A percentile compares a stretch with the other conserved stretches of the same genome.
Evolutionary conservation across 768 basidiomycete genomes (phyloP).

Genomic region (Collybiopsis luxurians): DNA sequence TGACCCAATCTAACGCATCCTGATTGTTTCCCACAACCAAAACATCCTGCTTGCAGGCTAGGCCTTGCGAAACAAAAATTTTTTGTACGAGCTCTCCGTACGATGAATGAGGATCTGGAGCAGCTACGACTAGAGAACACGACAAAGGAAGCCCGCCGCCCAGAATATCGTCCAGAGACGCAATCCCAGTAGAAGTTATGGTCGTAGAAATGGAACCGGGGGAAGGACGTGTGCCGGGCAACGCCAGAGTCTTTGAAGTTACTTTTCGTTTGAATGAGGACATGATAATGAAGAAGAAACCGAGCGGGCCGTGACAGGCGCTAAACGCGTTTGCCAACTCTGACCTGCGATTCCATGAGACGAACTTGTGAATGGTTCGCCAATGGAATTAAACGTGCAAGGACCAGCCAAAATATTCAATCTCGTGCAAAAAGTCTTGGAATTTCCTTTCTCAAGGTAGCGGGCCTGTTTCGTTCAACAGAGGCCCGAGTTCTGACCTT

Average conservation of each 20-base stretch:
- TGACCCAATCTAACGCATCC: conserved; percentile 53
- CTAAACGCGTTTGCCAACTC: not conserved
- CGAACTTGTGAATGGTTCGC: not conserved
- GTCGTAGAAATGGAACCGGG: conserved; percentile 53
- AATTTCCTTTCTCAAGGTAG: conserved; percentile 3
- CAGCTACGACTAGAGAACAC: conserved; percentile 65
- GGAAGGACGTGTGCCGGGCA: conserved; percentile 56
- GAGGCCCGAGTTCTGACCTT: not conserved
- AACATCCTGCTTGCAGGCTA: conserved; percentile 67
- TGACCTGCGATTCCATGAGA: not conserved
- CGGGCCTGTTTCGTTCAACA: not conserved
- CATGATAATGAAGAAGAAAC: conserved; percentile 35
- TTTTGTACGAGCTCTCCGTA: conserved; percentile 84
- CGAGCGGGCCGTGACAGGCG: not conserved
- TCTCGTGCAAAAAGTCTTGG: not conserved
- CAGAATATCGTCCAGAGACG: conserved; percentile 92
- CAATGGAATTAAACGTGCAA: not conserved
- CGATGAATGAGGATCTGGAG: conserved; percentile 84
- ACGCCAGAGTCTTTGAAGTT: conserved; percentile 39
- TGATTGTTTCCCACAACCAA: conserved; percentile 54
- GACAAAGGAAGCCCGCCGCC: conserved; percentile 89
- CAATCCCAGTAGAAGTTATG: conserved; percentile 82
- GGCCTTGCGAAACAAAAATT: conserved; percentile 88
- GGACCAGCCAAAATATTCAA: not conserved
- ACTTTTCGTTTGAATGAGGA: conserved; percentile 79